These are phyloP conservation scores for Fagopyrum homotropicum DNA, from an alignment of 148 eudicot genomes.

Conservation along the genomic window DNA sequence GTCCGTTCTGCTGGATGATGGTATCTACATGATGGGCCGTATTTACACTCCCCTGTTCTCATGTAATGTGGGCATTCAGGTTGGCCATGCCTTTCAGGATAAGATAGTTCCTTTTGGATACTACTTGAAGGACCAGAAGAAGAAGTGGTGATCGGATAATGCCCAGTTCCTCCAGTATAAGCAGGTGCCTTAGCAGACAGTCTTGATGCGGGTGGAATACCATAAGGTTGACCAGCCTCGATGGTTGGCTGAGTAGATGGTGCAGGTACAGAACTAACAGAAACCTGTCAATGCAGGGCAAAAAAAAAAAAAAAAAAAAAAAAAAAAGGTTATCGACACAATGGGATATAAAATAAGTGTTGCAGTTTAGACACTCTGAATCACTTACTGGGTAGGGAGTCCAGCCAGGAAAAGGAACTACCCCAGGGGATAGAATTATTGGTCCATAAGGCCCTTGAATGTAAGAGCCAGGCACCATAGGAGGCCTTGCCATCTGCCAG, in stretches of 20 bases:
- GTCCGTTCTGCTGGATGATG: slow-evolving; percentile 79
- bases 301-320: not conserved
- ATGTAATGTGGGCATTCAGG: slow-evolving; percentile 87
- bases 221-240: slow-evolving; percentile 28
- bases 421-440: slow-evolving; percentile 58
- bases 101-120: slow-evolving; percentile 50
- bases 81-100: slow-evolving; percentile 92
- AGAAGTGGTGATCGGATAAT: slow-evolving; percentile 31
- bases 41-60: slow-evolving; percentile 91
- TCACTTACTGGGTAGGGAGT: slow-evolving; percentile 69
- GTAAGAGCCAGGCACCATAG: slow-evolving; percentile 66
- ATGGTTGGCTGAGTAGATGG: slow-evolving; percentile 37
- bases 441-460: slow-evolving; percentile 72
- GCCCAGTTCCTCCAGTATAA: slow-evolving; percentile 4
- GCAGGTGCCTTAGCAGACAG: slow-evolving; percentile 35
- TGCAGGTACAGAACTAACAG: slow-evolving; percentile 43
- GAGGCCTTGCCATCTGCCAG: slow-evolving; percentile 72
- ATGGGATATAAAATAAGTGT: not conserved
- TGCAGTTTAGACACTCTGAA: not conserved
- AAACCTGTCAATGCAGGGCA: slow-evolving; percentile 34
- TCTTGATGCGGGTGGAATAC: slow-evolving; percentile 54
- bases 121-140: slow-evolving; percentile 37
- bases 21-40: slow-evolving; percentile 81
- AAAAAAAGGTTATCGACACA: not conserved
- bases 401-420: slow-evolving; percentile 83